Evolutionary conservation across 2,329 filamentous ascomycete genomes (phyloP).

Genomic region (Aspergillus terreus): DNA sequence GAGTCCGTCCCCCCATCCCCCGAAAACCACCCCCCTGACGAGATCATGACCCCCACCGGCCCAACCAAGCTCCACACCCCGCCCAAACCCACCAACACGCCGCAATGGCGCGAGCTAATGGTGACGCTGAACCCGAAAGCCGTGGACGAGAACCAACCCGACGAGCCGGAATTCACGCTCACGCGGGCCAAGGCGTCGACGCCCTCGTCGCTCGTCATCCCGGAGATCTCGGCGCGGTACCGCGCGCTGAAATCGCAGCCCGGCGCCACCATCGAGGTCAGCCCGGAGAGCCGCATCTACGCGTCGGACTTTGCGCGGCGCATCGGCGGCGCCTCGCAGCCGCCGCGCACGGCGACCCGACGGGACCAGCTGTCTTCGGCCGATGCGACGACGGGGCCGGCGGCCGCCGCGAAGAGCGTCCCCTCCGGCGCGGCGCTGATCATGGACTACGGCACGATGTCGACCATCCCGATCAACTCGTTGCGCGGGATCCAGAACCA

Average conservation of each 20-base stretch:
- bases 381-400: conserved; percentile 5
- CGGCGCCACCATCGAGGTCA: conserved; percentile 79
- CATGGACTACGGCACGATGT: conserved; percentile 83
- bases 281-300: conserved; percentile 79
- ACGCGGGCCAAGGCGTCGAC: conserved; percentile 72
- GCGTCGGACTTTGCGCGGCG: conserved; percentile 75
- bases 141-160: conserved; percentile 46
- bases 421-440: conserved; percentile 88
- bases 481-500: conserved; percentile 84
- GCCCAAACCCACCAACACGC: conserved; percentile 37
- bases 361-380: not conserved
- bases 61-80: conserved; percentile 44
- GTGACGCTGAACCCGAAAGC: conserved; percentile 64
- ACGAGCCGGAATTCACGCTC: conserved; percentile 80
- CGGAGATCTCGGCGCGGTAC: conserved; percentile 76
- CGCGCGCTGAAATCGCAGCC: conserved; percentile 64
- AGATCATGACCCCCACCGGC: conserved; percentile 48
- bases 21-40: conserved; percentile 45
- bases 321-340: conserved; percentile 66
- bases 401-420: conserved; percentile 51
- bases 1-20: conserved; percentile 62
- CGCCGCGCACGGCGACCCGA: conserved; percentile 16
- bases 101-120: conserved; percentile 79
- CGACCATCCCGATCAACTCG: conserved; percentile 80
- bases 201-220: conserved; percentile 79